These are phyloP conservation scores for Aurantiochytrium sp. DNA, from an alignment of 108 stramenopile genomes.

Conservation along the genomic window DNA sequence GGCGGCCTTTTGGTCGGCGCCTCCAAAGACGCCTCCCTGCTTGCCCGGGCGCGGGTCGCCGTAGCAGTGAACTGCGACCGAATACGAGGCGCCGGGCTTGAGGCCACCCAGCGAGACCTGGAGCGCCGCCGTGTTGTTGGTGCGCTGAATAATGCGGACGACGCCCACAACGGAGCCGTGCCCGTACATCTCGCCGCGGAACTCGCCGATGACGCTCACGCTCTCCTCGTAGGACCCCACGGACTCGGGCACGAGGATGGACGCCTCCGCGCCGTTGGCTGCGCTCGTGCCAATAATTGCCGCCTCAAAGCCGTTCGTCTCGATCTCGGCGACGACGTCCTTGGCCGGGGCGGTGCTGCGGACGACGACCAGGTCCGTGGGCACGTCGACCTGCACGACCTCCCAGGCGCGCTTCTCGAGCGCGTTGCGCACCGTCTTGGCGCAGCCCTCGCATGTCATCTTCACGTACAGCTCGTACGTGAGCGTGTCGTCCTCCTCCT, in stretches of 20 bases:
- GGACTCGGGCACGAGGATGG: not conserved
- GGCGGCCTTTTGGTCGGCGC: not conserved
- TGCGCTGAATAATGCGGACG: constrained; percentile 16
- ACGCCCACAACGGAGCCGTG: not conserved
- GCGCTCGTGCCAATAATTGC: not conserved
- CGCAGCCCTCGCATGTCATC: not conserved
- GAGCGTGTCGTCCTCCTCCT: not conserved
- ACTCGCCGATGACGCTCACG: not conserved
- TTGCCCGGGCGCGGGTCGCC: not conserved
- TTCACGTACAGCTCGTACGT: constrained; percentile 8
- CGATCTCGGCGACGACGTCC: not conserved
- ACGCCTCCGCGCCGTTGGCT: not conserved
- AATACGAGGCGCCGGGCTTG: not conserved
- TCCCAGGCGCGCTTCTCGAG: not conserved
- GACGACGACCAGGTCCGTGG: not conserved
- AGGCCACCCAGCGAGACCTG: not conserved
- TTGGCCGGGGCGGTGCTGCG: not conserved
- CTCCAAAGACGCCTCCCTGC: not conserved
- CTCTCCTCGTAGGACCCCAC: not conserved
- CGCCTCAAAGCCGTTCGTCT: not conserved
- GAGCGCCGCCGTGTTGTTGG: not conserved
- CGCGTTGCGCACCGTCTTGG: not conserved
- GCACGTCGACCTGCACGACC: not conserved
- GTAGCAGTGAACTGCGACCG: not conserved
- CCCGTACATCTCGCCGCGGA: not conserved